Conservation (phyloP, 257 asterid species). For the Pogostemon cablin region DNA sequence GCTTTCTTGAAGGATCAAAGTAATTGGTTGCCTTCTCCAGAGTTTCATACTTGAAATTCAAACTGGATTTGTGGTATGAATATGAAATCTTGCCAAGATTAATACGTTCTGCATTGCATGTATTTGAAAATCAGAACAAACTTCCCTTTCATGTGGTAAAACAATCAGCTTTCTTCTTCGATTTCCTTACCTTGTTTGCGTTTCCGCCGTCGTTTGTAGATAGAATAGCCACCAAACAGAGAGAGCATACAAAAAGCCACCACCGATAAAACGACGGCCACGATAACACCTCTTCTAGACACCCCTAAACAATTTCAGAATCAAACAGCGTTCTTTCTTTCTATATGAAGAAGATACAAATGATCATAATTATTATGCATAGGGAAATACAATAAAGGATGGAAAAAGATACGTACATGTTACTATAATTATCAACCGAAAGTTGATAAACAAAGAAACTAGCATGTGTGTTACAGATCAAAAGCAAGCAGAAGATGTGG, state of each 20-base stretch:
- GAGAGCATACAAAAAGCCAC: slow-evolving; percentile 69
- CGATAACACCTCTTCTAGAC: slow-evolving; percentile 45
- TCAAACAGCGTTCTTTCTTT: neutral
- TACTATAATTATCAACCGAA: slow-evolving; percentile 4
- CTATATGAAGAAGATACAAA: slow-evolving; percentile 3
- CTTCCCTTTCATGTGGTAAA: neutral
- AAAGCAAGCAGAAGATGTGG: neutral
- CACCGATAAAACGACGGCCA: slow-evolving; percentile 59
- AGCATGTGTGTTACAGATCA: neutral
- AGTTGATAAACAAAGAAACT: slow-evolving; percentile 8
- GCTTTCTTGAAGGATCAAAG: slow-evolving; percentile 56
- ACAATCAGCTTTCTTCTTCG: neutral
- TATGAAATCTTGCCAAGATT: slow-evolving; percentile 70
- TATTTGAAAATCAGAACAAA: neutral
- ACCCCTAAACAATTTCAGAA: slow-evolving; percentile 41
- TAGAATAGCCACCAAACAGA: slow-evolving; percentile 52
- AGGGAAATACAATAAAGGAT: neutral
- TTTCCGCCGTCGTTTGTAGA: slow-evolving; percentile 45
- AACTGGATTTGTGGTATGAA: slow-evolving; percentile 66
- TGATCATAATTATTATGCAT: slow-evolving; percentile 5
- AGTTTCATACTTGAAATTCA: slow-evolving; percentile 79
- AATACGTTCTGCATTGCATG: slow-evolving; percentile 52
- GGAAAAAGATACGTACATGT: neutral
- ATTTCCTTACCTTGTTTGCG: slow-evolving; percentile 59
- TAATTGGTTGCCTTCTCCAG: slow-evolving; percentile 87